Base-by-base conservation (phyloP, 768 basidiomycete genomes). In the Cubamyces lactineus region DNA sequence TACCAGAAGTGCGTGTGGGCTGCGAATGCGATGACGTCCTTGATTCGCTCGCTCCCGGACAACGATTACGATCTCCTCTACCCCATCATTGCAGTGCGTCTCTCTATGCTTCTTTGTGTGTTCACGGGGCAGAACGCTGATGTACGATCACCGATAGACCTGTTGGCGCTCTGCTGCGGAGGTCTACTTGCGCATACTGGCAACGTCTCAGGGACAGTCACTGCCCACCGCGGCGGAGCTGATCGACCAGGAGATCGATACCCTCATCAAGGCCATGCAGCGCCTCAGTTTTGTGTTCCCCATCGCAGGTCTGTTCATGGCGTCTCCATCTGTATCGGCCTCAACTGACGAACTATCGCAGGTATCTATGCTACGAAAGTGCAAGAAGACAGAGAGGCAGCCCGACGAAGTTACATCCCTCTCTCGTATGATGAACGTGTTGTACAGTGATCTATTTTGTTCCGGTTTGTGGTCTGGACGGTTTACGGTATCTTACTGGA, bases 1-100 rank as follows among this genome's bases (percentile, higher is more conserved):
- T 73, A 72, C 59, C 69, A 76, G 57, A 78, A 79, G 61, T 76
- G 79, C 34, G 69, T 80, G 13, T 74, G 75, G 64, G 79, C 82
- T 0, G 81, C 79, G 2, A 77, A 78, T 60, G 72, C 78, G 5
- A 70, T 84, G 8, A 73, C 80, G 19, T 70, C 75, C 26, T 74
- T 84, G 21, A 76, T 86, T 28, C 77, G 78, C 24, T 76, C 81
- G 42, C 74, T 86, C 19, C 71, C 68, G 51, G 82, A 82, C 28
- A 75, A 71, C 6, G 85, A 86, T 66, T 86, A 83, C 67, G 76
- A 77, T 57, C 80, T 77, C 62, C 70, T 86, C 17, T 84, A 86
- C 72, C 84, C 85, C 5, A 78, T 82, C 42, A 72, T 84, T 21
- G 77, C 79, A 41, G 85, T 85, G 66, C 67, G 84, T 80, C 21